Base-by-base conservation (phyloP, 139 green algal genomes). In the Microglena sp. region DNA sequence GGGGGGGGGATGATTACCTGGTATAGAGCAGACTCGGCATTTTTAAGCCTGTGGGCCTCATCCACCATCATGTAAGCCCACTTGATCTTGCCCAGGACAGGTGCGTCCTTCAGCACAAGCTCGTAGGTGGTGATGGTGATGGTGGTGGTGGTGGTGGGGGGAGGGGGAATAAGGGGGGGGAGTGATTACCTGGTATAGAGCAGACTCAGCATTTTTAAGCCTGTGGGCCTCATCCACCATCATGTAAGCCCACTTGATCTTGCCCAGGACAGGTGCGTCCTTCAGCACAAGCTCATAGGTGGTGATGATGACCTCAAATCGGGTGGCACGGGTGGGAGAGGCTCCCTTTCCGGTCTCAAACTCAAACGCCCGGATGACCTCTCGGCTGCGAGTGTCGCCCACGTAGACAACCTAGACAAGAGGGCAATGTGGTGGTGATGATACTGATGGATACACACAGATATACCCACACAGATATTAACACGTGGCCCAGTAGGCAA, bases 271-370 rank as follows among this genome's bases (percentile, higher is more conserved):
- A 24, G 63, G 61, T 0, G 79, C 74, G 66, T 96, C 90, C 72
- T 95, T 95, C 18, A 96, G 72, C 40, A 94, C 84, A 44, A 96
- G 79, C 73, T 97, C 90, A 68, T 92, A 96, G 1, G 90, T 97
- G 27, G 90, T 97, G 67, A 97, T 84, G 33, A 92, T 67, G 18
- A 80, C 81, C 70, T 96, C 81, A 55, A 92, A 91, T 60, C 80
- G 72, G 33, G 57, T 67, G 43, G 22, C 32, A 43, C 57, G 45
- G 1, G 34, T 60, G 55, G 31, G 8, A 5, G 22, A 6, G 33
- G 21, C 32, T 4, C 53, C 7, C 54, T 8, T 31, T 69, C 22
- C 44, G 55, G 3, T 59, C 26, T 72, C 66, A 29, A 82, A 85
- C 77, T 90, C 81, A 69, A 84, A 84, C 7, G 58, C 28, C 40